Conservation (phyloP, 2,329 filamentous ascomycete species). For the Aureobasidium sp. region DNA sequence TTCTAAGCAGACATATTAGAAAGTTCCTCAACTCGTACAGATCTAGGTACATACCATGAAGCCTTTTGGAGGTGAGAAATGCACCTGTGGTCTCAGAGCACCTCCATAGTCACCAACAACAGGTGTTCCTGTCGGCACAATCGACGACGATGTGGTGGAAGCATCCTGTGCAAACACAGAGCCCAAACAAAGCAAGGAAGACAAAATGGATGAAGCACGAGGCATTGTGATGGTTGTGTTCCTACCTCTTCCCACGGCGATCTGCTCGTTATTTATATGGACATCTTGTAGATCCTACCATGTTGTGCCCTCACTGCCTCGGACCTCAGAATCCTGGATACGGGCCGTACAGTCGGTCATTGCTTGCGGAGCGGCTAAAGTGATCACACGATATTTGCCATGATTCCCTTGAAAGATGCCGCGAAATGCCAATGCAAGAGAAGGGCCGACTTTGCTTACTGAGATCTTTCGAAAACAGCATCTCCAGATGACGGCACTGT, state of each 20-base stretch:
- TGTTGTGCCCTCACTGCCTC: background rate
- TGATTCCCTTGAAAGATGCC: background rate
- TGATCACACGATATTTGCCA: background rate
- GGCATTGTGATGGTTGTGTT: background rate
- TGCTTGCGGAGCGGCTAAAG: background rate
- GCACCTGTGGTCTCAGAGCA: slow-evolving; percentile 14
- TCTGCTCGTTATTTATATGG: background rate
- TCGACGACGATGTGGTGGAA: background rate
- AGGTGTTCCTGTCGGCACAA: slow-evolving; percentile 13
- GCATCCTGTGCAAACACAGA: slow-evolving; percentile 4
- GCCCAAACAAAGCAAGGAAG: background rate
- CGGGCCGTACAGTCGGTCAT: background rate
- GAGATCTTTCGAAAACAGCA: background rate
- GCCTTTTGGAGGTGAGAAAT: slow-evolving; percentile 15
- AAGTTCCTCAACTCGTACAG: too few species aligned
- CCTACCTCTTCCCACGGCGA: background rate
- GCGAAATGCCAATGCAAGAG: slow-evolving; percentile 6
- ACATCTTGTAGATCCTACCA: background rate
- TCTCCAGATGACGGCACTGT: background rate
- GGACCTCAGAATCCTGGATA: background rate
- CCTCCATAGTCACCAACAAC: slow-evolving; percentile 15
- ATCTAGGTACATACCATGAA: slow-evolving; percentile 7
- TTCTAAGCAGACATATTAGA: slow-evolving; percentile 29
- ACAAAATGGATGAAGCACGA: background rate
- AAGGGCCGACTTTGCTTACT: slow-evolving; percentile 3